phyloP scores from a whole-genome alignment of 2,329 filamentous ascomycete genomes.

The Cladobotryum mycophilum region DNA sequence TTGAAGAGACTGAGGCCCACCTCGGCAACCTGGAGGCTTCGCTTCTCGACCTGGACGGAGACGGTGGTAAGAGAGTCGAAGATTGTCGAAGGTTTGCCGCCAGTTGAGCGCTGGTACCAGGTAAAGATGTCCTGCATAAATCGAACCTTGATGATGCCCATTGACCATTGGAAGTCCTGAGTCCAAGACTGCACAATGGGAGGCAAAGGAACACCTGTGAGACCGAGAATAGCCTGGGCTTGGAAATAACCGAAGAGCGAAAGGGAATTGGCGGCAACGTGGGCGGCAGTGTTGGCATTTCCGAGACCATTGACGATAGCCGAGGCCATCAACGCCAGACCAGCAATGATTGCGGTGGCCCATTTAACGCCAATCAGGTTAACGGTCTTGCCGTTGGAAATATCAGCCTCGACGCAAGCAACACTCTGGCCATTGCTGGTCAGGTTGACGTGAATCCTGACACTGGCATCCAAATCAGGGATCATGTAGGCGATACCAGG shows the following conservation, averaged over 20 bases:
- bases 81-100: slow-evolving; percentile 73
- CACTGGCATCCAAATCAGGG: slow-evolving; percentile 82
- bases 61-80: slow-evolving; percentile 67
- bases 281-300: slow-evolving; percentile 88
- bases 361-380: slow-evolving; percentile 84
- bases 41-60: slow-evolving; percentile 78
- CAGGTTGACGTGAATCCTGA: slow-evolving; percentile 74
- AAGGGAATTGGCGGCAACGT: slow-evolving; percentile 87
- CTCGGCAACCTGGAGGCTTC: slow-evolving; percentile 35
- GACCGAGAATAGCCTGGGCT: slow-evolving; percentile 82
- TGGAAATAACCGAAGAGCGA: slow-evolving; percentile 96
- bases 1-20: slow-evolving; percentile 41
- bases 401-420: slow-evolving; percentile 78
- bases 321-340: slow-evolving; percentile 74
- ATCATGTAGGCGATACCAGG: slow-evolving; percentile 83
- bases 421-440: slow-evolving; percentile 56
- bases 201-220: slow-evolving; percentile 73
- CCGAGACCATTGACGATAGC: slow-evolving; percentile 85
- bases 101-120: slow-evolving; percentile 93
- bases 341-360: slow-evolving; percentile 82
- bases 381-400: slow-evolving; percentile 90
- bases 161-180: slow-evolving; percentile 96
- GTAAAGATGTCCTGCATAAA: slow-evolving; percentile 87
- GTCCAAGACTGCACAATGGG: slow-evolving; percentile 91
- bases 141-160: slow-evolving; percentile 85